Percentiles rank a stretch among this genome's conserved stretches.
phyloP scores from a whole-genome alignment of 768 basidiomycete species.

The Tubosaeta sp. region DNA sequence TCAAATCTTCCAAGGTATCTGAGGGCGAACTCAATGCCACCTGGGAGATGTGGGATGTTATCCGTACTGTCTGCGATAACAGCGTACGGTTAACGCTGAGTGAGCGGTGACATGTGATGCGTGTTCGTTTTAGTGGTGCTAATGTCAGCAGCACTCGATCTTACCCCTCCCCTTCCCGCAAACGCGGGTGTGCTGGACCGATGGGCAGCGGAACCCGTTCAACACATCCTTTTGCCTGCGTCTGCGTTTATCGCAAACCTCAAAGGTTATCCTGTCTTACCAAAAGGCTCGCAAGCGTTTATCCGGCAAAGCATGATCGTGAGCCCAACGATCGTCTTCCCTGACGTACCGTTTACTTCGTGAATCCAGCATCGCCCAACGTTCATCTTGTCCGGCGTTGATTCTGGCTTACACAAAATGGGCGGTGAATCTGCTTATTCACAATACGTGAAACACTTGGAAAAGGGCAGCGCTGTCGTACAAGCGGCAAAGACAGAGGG shows the following conservation, averaged over 20 bases:
- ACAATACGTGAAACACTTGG: conserved; percentile 82
- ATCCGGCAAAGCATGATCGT: conserved; percentile 87
- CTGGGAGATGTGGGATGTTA: conserved; percentile 99
- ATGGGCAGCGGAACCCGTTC: conserved; percentile 94
- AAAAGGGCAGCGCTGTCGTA: conserved; percentile 68
- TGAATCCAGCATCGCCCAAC: conserved; percentile 72
- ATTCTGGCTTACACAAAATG: conserved; percentile 57
- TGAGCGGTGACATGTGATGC: conserved; percentile 46
- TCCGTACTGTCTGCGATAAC: conserved; percentile 87
- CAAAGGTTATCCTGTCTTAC: conserved; percentile 95
- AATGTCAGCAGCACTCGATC: conserved; percentile 70
- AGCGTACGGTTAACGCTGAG: conserved; percentile 68
- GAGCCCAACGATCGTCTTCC: conserved; percentile 26
- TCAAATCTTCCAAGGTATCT: conserved; percentile 34
- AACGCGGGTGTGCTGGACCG: conserved; percentile 71
- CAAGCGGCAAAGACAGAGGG: conserved; percentile 61
- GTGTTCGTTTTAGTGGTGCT: conserved; percentile 8
- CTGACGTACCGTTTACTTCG: conserved; percentile 19
- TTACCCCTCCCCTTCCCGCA: conserved; percentile 82
- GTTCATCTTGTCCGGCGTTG: conserved; percentile 73
- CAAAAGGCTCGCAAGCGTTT: conserved; percentile 89
- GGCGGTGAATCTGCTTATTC: conserved; percentile 87
- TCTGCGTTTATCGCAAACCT: conserved; percentile 91
- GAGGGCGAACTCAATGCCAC: conserved; percentile 65
- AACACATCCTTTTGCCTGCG: conserved; percentile 82